Base-by-base conservation (phyloP, 2,329 filamentous ascomycete species). In the Fusarium multiceps region DNA sequence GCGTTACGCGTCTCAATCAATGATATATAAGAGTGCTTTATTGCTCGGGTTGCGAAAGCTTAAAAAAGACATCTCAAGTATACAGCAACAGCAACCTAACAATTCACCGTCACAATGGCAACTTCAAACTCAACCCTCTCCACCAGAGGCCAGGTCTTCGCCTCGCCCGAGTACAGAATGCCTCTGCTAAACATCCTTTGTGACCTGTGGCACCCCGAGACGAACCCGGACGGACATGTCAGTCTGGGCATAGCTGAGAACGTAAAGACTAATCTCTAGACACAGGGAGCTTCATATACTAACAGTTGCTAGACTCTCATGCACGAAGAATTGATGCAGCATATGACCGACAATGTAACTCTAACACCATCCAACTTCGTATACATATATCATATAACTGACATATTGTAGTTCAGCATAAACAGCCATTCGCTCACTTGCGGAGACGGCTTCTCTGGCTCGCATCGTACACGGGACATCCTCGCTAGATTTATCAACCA, bases 201-300 rank as follows among this genome's bases (percentile, higher is more conserved):
- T 11, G 16, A 61, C 4, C 0, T 40, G 2, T 60, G 55, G 55
- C 28, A 61, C 16, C 45, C 34, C 0, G 45, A 40, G 10, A 40
- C 37, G 0, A 61, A 61, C 10, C 18, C 23, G 1, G 8, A 3
- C 0, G 37, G 59, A 11, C 60, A 40, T 1, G 40, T 53, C 16
- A 43, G 59, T 25, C 45, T 61, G 3, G 55, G 55, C 2, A 30
- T 60, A 0, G 59, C 59, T 2, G 55, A 60, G 11, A 59, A 59
- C 30, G 59, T 25, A 28, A 23, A 21, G 21, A 21, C 21, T 21
- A 21, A 21, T 5, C 21, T 21, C 21, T 21, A 21, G 21, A 21
- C 21, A 21, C 21, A 21, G 21, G 21, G 21, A 21, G 21, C 21
- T 21, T 21, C 21, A 21, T 21, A 21, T 21, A 21, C 21, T 21